Evolutionary conservation across 1,284 basidiomycete genomes (phyloP).

Genomic region (Tilletia caries): DNA sequence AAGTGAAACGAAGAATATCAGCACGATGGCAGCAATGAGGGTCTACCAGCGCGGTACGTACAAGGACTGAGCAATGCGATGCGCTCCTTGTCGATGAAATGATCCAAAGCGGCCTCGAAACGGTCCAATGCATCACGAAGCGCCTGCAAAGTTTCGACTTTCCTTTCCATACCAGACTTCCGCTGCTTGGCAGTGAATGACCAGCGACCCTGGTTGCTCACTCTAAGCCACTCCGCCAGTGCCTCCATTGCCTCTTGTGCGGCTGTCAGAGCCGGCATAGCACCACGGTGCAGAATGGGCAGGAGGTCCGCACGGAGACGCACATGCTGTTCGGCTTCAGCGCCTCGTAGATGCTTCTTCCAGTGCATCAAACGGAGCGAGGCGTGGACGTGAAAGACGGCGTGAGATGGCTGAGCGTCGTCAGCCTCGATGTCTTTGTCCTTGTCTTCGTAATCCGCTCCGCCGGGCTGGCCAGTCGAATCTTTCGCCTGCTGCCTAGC

Average conservation of each 20-base stretch:
- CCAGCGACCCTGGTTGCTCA: constrained; percentile 60
- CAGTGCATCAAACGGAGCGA: constrained; percentile 33
- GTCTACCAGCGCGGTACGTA: neutral
- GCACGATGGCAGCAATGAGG: too few relatives aligned
- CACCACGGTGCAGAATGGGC: constrained; percentile 57
- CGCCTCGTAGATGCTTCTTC: constrained; percentile 54
- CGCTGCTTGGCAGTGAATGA: neutral
- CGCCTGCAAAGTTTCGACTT: neutral
- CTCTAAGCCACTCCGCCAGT: constrained; percentile 39
- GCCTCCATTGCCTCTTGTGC: constrained; percentile 54
- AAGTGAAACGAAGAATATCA: neutral
- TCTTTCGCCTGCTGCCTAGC: constrained; percentile 14
- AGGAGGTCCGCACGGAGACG: constrained; percentile 58
- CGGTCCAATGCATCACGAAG: constrained; percentile 53
- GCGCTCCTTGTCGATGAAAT: constrained; percentile 56
- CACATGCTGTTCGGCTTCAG: constrained; percentile 56
- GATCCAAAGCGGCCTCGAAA: constrained; percentile 19
- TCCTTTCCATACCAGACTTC: neutral
- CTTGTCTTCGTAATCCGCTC: constrained; percentile 45
- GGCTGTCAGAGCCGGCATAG: constrained; percentile 58
- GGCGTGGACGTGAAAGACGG: constrained; percentile 41
- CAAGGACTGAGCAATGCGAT: constrained; percentile 59
- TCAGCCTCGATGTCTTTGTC: constrained; percentile 19
- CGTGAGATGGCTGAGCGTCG: neutral
- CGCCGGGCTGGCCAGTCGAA: too few relatives aligned